A percentile compares a stretch with the other conserved stretches of the same genome.
Evolutionary conservation across 2,329 filamentous ascomycete genomes (phyloP).

Genomic region (Bipolaris oryzae): DNA sequence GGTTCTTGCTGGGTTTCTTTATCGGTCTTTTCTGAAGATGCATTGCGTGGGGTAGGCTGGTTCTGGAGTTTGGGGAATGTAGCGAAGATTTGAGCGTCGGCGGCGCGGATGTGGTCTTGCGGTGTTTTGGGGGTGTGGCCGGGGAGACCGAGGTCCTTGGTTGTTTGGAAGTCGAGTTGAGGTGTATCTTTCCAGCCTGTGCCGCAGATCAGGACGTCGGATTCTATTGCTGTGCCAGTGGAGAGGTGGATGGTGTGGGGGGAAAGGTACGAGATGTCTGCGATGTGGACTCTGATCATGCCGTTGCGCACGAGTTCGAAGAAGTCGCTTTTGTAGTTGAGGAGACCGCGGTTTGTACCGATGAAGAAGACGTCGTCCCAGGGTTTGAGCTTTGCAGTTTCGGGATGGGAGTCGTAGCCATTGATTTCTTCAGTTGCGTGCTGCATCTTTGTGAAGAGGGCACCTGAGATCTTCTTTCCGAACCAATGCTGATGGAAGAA

Average conservation of each 20-base stretch:
- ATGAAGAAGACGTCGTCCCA: constrained; percentile 58
- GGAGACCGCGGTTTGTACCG: constrained; percentile 61
- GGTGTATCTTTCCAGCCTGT: constrained; percentile 65
- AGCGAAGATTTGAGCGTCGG: constrained; percentile 9
- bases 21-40: constrained; percentile 4
- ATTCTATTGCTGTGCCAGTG: constrained; percentile 51
- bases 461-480: constrained; percentile 61
- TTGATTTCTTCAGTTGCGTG: constrained; percentile 58
- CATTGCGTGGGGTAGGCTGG: constrained; percentile 51
- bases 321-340: constrained; percentile 65
- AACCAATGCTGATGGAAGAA: constrained; percentile 64
- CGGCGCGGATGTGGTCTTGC: constrained; percentile 57
- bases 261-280: constrained; percentile 60
- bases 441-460: constrained; percentile 62
- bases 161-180: constrained; percentile 57
- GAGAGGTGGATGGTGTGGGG: constrained; percentile 56
- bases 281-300: constrained; percentile 61
- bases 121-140: constrained; percentile 43
- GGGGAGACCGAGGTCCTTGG: constrained; percentile 35
- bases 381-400: constrained; percentile 51
- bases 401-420: constrained; percentile 51
- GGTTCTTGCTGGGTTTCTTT: constrained; percentile 20
- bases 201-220: constrained; percentile 60
- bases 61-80: constrained; percentile 59
- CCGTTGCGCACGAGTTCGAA: constrained; percentile 62